Percentiles rank a stretch among this genome's conserved stretches.
These are phyloP conservation scores for Neofusicoccum parvum DNA, from an alignment of 2,329 filamentous ascomycete genomes.

Conservation along the genomic window DNA sequence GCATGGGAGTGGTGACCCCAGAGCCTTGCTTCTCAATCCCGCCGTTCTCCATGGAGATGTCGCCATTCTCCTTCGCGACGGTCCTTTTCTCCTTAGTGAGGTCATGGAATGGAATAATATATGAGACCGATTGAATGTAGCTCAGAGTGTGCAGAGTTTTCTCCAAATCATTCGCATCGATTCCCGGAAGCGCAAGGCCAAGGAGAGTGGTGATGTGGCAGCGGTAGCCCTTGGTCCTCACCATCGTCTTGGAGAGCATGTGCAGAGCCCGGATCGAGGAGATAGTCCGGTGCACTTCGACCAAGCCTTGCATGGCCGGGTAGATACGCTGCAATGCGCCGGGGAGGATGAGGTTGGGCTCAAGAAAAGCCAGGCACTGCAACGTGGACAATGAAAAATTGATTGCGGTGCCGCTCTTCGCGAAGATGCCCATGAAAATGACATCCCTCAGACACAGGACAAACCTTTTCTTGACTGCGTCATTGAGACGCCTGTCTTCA, in stretches of 20 bases:
- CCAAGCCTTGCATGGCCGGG: conserved; percentile 91
- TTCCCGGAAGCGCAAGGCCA: conserved; percentile 89
- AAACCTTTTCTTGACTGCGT: conserved; percentile 82
- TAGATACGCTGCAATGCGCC: conserved; percentile 96
- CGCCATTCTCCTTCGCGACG: background rate
- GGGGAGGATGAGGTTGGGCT: conserved; percentile 88
- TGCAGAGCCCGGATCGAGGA: conserved; percentile 91
- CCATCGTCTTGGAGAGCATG: conserved; percentile 88
- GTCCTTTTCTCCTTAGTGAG: conserved; percentile 62
- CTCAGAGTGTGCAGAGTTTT: conserved; percentile 94
- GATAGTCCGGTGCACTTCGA: conserved; percentile 94
- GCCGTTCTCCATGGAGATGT: conserved; percentile 8
- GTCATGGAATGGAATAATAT: conserved; percentile 90
- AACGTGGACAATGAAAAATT: conserved; percentile 89
- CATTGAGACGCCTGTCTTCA: conserved; percentile 74
- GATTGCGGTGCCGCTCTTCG: conserved; percentile 89
- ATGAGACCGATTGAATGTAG: conserved; percentile 93
- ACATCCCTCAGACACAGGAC: conserved; percentile 88
- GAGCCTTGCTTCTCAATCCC: conserved; percentile 6
- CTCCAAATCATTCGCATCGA: conserved; percentile 95
- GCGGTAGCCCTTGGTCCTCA: conserved; percentile 90
- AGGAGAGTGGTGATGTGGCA: conserved; percentile 93
- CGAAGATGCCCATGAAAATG: conserved; percentile 97
- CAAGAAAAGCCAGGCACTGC: conserved; percentile 85
- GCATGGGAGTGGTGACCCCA: conserved; percentile 35